phyloP scores from a whole-genome alignment of 2,329 filamentous ascomycete species.

The Aspergillus fumigatiaffinis region DNA sequence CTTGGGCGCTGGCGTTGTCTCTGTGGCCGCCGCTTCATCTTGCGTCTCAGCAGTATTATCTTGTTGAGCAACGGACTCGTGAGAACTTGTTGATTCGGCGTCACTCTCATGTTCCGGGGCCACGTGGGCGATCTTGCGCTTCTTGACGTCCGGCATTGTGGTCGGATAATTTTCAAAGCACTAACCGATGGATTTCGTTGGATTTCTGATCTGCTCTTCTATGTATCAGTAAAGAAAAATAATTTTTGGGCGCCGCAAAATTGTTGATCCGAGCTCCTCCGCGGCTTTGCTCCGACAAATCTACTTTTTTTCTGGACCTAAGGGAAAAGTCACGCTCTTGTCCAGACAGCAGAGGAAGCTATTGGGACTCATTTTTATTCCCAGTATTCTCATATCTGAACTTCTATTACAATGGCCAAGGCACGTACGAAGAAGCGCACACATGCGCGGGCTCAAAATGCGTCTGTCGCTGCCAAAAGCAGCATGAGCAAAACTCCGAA shows the following conservation, averaged over 20 bases:
- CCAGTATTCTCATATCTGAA: slow-evolving; percentile 1
- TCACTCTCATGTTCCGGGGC: slow-evolving; percentile 19
- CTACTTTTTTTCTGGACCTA: slow-evolving; percentile 32
- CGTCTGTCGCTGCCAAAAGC: slow-evolving; percentile 46
- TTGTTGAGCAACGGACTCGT: slow-evolving; percentile 8
- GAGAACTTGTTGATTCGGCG: slow-evolving; percentile 20
- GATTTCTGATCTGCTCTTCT: not conserved
- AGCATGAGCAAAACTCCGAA: slow-evolving; percentile 69
- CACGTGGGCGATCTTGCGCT: slow-evolving; percentile 35
- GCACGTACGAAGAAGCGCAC: slow-evolving; percentile 84
- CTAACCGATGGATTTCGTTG: slow-evolving; percentile 7
- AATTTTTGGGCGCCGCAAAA: slow-evolving; percentile 33
- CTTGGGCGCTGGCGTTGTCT: slow-evolving; percentile 26
- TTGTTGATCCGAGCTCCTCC: slow-evolving; percentile 34
- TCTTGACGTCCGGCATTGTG: slow-evolving; percentile 38
- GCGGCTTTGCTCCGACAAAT: slow-evolving; percentile 21
- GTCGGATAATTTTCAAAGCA: not conserved
- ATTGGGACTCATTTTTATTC: slow-evolving; percentile 4
- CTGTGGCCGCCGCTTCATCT: not conserved
- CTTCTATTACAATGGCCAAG: slow-evolving; percentile 62
- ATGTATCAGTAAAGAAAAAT: slow-evolving; percentile 20
- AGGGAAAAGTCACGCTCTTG: slow-evolving; percentile 27
- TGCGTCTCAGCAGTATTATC: slow-evolving; percentile 3
- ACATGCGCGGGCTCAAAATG: slow-evolving; percentile 65
- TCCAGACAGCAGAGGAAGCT: slow-evolving; percentile 9